Percentiles rank a stretch among this genome's conserved stretches.
phyloP scores from a whole-genome alignment of 176 grass and related monocot genomes.

The Rhynchospora pubera region DNA sequence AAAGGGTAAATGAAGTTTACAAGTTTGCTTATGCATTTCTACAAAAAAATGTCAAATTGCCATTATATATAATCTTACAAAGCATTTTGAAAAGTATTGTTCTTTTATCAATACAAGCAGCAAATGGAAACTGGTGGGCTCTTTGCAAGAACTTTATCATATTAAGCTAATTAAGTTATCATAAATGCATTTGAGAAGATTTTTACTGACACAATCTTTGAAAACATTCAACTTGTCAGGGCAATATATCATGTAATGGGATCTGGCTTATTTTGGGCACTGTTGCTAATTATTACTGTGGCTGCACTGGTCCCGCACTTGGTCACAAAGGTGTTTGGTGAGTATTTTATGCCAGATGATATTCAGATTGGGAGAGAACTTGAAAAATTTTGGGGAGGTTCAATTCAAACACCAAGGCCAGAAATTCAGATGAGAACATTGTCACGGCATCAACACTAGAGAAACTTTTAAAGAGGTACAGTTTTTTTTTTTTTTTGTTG shows the following conservation, averaged over 20 bases:
- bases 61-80: not conserved
- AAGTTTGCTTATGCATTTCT: not conserved
- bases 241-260: constrained; percentile 71
- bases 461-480: not conserved
- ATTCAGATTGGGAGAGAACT: constrained; percentile 73
- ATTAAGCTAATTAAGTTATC: not conserved
- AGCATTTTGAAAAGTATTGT: not conserved
- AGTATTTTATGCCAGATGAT: constrained; percentile 48
- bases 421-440: constrained; percentile 55
- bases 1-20: not conserved
- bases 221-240: constrained; percentile 31
- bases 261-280: constrained; percentile 54
- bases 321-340: constrained; percentile 44
- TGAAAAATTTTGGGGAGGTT: constrained; percentile 50
- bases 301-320: constrained; percentile 65
- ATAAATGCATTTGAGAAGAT: not conserved
- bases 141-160: not conserved
- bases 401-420: constrained; percentile 11
- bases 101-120: not conserved
- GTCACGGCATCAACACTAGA: constrained; percentile 24
- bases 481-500: not conserved
- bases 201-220: not conserved
- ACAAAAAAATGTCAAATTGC: not conserved
- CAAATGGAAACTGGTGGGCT: not conserved
- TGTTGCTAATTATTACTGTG: constrained; percentile 50